phyloP scores from a whole-genome alignment of 2,329 filamentous ascomycete species.

The Penicillium carneum region DNA sequence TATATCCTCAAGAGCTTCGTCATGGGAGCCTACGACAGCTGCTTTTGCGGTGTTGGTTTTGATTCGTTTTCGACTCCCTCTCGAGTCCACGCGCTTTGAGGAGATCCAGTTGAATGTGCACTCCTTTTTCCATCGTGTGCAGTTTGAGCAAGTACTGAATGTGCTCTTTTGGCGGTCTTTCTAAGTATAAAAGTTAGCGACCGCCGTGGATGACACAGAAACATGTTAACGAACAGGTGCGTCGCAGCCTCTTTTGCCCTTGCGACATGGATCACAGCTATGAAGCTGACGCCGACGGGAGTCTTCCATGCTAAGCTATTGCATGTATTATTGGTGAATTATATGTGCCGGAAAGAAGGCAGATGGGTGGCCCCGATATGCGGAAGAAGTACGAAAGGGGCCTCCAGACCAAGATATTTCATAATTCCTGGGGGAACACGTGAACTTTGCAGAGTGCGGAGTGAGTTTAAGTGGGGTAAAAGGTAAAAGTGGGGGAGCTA shows the following conservation, averaged over 20 bases:
- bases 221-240: slow-evolving; percentile 36
- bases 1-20: slow-evolving; percentile 5
- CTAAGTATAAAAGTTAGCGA: slow-evolving; percentile 8
- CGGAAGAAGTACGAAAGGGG: not conserved
- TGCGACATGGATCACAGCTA: slow-evolving; percentile 58
- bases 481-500: not conserved
- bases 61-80: slow-evolving; percentile 12
- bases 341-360: too few species aligned
- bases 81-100: slow-evolving; percentile 32
- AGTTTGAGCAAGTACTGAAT: slow-evolving; percentile 50
- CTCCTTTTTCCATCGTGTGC: slow-evolving; percentile 54
- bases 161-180: slow-evolving; percentile 23
- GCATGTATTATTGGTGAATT: not conserved
- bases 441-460: not conserved
- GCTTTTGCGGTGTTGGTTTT: not conserved
- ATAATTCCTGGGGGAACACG: not conserved
- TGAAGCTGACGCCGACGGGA: slow-evolving; percentile 36
- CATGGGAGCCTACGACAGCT: not conserved
- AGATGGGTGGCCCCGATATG: not conserved
- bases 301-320: slow-evolving; percentile 20
- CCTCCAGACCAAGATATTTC: not conserved
- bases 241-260: slow-evolving; percentile 57
- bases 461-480: slow-evolving; percentile 1
- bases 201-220: too few species aligned
- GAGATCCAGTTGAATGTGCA: slow-evolving; percentile 57